Percentiles rank a stretch among this genome's conserved stretches.
These are phyloP conservation scores for Hirsutella rhossiliensis DNA, from an alignment of 2,329 filamentous ascomycete genomes.

Conservation along the genomic window DNA sequence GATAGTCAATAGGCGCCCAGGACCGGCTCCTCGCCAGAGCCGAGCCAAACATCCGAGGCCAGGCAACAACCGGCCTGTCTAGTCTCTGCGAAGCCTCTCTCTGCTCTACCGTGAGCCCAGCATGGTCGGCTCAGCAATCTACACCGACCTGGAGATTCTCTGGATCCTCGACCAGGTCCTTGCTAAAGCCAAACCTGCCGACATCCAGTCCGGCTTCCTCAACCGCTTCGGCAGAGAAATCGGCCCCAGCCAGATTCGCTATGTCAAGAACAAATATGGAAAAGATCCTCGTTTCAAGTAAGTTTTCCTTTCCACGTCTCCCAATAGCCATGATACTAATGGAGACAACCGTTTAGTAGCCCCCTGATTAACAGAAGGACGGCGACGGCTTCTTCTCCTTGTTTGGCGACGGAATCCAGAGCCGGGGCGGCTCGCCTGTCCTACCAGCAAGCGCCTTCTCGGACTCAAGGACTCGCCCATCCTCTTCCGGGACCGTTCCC, in stretches of 20 bases:
- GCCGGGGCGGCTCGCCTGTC: too few species aligned
- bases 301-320: constrained; percentile 5
- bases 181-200: constrained; percentile 10
- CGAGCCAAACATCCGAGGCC: too few species aligned
- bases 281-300: constrained; percentile 26
- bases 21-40: too few species aligned
- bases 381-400: background rate
- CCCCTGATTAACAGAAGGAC: background rate
- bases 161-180: constrained; percentile 20
- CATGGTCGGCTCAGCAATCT: constrained; percentile 23
- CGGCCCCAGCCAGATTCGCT: constrained; percentile 21
- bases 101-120: background rate
- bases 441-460: too few species aligned
- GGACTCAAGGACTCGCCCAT: too few species aligned
- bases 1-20: too few species aligned
- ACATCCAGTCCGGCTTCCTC: constrained; percentile 16
- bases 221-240: constrained; percentile 15
- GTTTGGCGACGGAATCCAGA: too few species aligned
- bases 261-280: constrained; percentile 28
- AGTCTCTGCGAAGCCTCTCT: background rate
- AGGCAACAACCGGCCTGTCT: too few species aligned
- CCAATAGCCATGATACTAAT: background rate
- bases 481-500: too few species aligned
- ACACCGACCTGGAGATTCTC: constrained; percentile 20
- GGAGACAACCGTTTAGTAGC: background rate